Percentiles rank a stretch among this genome's conserved stretches.
phyloP scores from a whole-genome alignment of 345 rosid genomes.

The Linum trigynum region DNA sequence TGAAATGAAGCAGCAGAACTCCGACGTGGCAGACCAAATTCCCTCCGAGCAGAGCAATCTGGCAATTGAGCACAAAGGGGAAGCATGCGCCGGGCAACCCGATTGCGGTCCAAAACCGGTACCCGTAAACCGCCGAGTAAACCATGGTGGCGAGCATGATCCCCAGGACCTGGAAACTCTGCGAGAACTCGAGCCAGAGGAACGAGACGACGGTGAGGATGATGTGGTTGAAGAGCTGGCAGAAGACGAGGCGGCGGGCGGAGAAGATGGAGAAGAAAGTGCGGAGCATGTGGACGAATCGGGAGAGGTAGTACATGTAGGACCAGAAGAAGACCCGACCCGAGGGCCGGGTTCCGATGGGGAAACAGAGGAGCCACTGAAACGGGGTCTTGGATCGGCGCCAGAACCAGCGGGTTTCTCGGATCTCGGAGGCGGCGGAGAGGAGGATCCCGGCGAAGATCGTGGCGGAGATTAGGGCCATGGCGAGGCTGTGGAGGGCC shows the following conservation, averaged over 20 bases:
- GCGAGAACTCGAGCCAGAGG: constrained; percentile 83
- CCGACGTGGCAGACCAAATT: constrained; percentile 70
- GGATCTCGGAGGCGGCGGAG: constrained; percentile 78
- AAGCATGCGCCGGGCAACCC: constrained; percentile 60
- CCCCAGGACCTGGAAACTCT: constrained; percentile 78
- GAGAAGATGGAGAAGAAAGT: constrained; percentile 49
- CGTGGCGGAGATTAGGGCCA: constrained; percentile 53
- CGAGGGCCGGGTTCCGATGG: constrained; percentile 80
- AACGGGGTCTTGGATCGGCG: constrained; percentile 57
- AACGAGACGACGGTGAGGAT: constrained; percentile 55
- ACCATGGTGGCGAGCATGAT: constrained; percentile 60
- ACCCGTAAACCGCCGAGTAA: constrained; percentile 64
- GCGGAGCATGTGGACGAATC: constrained; percentile 70
- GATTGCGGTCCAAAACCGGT: constrained; percentile 58
- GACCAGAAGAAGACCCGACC: constrained; percentile 99
- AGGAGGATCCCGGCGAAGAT: constrained; percentile 73
- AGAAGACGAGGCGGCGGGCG: constrained; percentile 39
- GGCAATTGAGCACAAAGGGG: constrained; percentile 63
- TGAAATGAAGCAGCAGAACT: constrained; percentile 55
- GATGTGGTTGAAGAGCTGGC: constrained; percentile 59
- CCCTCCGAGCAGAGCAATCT: constrained; percentile 47
- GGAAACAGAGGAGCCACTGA: constrained; percentile 93
- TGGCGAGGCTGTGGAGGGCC: constrained; percentile 54
- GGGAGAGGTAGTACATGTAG: constrained; percentile 63
- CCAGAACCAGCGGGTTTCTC: constrained; percentile 83